Evolutionary conservation across 2,329 filamentous ascomycete species (phyloP).

Genomic region (Cercospora zeina): DNA sequence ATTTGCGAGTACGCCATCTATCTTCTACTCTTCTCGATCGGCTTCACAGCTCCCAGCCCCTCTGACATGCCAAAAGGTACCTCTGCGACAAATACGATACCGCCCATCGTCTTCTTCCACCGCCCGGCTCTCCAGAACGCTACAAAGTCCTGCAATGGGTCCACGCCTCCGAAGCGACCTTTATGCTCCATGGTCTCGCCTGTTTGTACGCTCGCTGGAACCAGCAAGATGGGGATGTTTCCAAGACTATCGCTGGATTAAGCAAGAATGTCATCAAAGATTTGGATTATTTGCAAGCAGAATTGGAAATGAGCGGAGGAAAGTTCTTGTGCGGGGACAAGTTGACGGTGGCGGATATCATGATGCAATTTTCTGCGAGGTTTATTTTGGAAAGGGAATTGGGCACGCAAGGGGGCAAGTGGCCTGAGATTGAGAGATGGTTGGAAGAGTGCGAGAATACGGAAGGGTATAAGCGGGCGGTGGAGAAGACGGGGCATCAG

Average conservation of each 20-base stretch:
- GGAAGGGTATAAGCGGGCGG: constrained; percentile 43
- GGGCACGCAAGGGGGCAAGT: constrained; percentile 42
- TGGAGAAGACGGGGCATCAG: constrained; percentile 46
- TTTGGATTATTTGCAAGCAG: constrained; percentile 48
- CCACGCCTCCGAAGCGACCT: constrained; percentile 52
- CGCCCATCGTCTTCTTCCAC: constrained; percentile 42
- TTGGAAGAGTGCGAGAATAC: constrained; percentile 42
- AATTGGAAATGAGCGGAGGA: constrained; percentile 44
- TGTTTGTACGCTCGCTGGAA: constrained; percentile 50
- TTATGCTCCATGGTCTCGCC: constrained; percentile 48
- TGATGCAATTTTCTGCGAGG: constrained; percentile 46
- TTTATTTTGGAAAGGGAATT: constrained; percentile 46
- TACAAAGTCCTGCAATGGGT: constrained; percentile 48
- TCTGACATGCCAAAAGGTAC: constrained; percentile 41
- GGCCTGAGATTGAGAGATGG: constrained; percentile 42
- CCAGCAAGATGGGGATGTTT: constrained; percentile 42
- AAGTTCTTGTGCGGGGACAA: constrained; percentile 47
- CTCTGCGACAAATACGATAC: constrained; percentile 51
- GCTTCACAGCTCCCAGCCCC: neutral
- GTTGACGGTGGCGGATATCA: constrained; percentile 49
- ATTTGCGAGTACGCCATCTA: constrained; percentile 47
- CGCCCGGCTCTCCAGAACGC: constrained; percentile 39
- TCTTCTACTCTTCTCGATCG: too few species aligned
- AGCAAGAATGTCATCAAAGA: constrained; percentile 49
- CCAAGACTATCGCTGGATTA: constrained; percentile 44